Evolutionary conservation across 129 eudicot species (phyloP).

Genomic region (Centaurea solstitialis): DNA sequence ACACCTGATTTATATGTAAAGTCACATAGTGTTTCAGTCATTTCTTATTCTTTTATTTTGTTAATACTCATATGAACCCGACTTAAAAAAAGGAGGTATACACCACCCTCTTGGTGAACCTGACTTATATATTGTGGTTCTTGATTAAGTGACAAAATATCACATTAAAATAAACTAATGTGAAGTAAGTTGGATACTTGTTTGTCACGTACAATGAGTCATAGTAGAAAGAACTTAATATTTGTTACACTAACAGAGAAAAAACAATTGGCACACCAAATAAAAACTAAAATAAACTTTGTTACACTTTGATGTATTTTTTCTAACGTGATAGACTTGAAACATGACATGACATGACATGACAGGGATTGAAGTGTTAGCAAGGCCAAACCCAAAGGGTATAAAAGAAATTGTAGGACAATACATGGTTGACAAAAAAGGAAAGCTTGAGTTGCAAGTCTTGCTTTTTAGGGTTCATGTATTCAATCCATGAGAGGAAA

Average conservation of each 20-base stretch:
- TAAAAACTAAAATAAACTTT: not conserved
- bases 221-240: not conserved
- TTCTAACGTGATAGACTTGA: not conserved
- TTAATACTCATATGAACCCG: too few species aligned
- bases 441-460: constrained; percentile 31
- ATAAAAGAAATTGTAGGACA: not conserved
- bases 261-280: not conserved
- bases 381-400: not conserved
- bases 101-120: too few species aligned
- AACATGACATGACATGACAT: not conserved
- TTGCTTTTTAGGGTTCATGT: constrained; percentile 29
- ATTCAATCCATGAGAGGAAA: constrained; percentile 15
- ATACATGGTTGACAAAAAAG: not conserved
- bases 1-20: too few species aligned
- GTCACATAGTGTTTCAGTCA: too few species aligned
- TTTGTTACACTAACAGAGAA: not conserved
- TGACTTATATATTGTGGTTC: not conserved
- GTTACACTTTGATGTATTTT: not conserved
- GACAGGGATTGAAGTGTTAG: not conserved
- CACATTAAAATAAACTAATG: not conserved
- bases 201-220: not conserved
- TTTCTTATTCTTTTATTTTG: too few species aligned
- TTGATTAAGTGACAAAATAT: not conserved
- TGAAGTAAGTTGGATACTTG: not conserved
- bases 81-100: too few species aligned